These are phyloP conservation scores for Leersia perrieri DNA, from an alignment of 176 grass and related monocot genomes.

Conservation along the genomic window DNA sequence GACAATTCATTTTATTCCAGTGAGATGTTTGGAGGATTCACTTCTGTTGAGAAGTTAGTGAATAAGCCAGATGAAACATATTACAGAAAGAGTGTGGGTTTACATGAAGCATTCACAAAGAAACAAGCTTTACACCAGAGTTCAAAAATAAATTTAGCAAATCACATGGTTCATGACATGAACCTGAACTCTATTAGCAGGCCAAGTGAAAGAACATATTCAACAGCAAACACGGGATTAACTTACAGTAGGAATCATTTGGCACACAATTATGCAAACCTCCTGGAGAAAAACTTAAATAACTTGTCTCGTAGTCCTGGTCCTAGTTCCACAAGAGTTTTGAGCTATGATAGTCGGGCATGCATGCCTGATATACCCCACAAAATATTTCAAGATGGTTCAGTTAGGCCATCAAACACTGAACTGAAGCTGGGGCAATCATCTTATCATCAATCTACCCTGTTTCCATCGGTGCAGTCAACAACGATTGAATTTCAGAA, in stretches of 20 bases:
- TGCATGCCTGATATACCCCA: constrained; percentile 2
- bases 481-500: constrained; percentile 44
- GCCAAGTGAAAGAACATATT: constrained; percentile 21
- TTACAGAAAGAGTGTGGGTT: constrained; percentile 26
- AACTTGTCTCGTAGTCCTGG: constrained; percentile 16
- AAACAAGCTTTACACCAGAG: constrained; percentile 36
- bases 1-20: constrained; percentile 29
- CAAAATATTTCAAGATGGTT: constrained; percentile 36
- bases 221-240: constrained; percentile 20
- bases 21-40: constrained; percentile 21
- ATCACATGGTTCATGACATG: background rate
- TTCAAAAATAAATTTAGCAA: constrained; percentile 17
- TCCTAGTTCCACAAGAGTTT: constrained; percentile 30
- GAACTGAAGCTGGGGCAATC: constrained; percentile 80
- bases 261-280: constrained; percentile 37
- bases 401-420: constrained; percentile 54
- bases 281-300: constrained; percentile 42
- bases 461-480: constrained; percentile 45
- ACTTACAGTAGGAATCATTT: constrained; percentile 42
- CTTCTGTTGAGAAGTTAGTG: constrained; percentile 25
- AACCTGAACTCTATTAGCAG: constrained; percentile 25
- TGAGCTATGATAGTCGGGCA: constrained; percentile 30
- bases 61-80: constrained; percentile 29
- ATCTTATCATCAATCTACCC: constrained; percentile 51
- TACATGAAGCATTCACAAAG: constrained; percentile 32